Conservation (phyloP, 129 eudicot genomes). For the Flaveria trinervia region DNA sequence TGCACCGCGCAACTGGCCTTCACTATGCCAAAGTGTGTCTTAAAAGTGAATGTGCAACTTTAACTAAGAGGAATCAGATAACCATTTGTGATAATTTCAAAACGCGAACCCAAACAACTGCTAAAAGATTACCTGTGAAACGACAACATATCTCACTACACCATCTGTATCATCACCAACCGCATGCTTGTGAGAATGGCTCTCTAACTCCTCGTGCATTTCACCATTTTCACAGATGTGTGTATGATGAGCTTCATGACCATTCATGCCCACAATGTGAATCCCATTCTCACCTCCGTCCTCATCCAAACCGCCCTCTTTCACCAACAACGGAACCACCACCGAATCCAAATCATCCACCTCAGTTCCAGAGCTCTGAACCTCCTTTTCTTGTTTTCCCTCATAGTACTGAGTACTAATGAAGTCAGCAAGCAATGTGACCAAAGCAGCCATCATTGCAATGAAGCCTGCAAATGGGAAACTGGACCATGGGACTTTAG, state of each 20-base stretch:
- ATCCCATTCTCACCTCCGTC: slow-evolving; percentile 67
- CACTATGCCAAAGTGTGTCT: background rate
- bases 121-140: slow-evolving; percentile 62
- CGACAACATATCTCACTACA: slow-evolving; percentile 62
- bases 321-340: slow-evolving; percentile 42
- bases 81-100: background rate
- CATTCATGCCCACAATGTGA: slow-evolving; percentile 63
- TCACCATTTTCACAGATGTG: slow-evolving; percentile 53
- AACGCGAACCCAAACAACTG: background rate
- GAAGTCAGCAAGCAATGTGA: slow-evolving; percentile 70
- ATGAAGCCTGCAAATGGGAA: slow-evolving; percentile 79
- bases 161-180: slow-evolving; percentile 49
- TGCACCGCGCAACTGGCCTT: background rate
- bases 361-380: slow-evolving; percentile 26
- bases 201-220: slow-evolving; percentile 34
- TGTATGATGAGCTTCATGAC: slow-evolving; percentile 60
- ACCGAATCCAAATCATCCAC: slow-evolving; percentile 43
- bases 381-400: slow-evolving; percentile 60
- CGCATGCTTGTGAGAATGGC: slow-evolving; percentile 48
- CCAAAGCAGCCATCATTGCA: slow-evolving; percentile 74
- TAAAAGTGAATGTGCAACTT: background rate
- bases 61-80: background rate
- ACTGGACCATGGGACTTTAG: slow-evolving; percentile 73
- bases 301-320: slow-evolving; percentile 52
- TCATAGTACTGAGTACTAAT: slow-evolving; percentile 76